Evolutionary conservation across 441 rosid genomes (phyloP).

Genomic region (Populus tomentosa): DNA sequence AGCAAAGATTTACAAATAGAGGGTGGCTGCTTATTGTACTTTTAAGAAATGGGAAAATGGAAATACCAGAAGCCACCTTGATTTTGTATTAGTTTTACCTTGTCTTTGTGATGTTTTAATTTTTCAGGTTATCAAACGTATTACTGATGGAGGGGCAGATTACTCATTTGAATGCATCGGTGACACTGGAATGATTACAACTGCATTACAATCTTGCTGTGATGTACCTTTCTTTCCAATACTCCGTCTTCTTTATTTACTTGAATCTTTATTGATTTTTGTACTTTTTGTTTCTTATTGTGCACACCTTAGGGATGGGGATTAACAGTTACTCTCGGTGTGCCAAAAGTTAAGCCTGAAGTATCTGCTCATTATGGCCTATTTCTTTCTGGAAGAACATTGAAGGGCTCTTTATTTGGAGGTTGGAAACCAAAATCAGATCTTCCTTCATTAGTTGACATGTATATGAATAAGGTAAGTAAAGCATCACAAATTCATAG

Average conservation of each 20-base stretch:
- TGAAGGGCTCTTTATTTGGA: slow-evolving; percentile 81
- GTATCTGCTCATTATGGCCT: slow-evolving; percentile 74
- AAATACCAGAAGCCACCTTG: neutral
- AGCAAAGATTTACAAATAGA: neutral
- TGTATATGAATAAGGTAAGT: slow-evolving; percentile 70
- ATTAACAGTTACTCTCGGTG: slow-evolving; percentile 80
- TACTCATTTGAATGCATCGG: slow-evolving; percentile 88
- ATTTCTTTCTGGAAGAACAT: slow-evolving; percentile 64
- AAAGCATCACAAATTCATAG: neutral
- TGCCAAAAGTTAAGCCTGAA: slow-evolving; percentile 77
- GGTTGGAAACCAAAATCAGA: slow-evolving; percentile 93
- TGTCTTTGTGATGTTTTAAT: neutral
- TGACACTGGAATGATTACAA: slow-evolving; percentile 60
- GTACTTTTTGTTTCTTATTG: neutral
- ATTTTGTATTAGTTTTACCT: neutral
- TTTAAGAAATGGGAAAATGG: neutral
- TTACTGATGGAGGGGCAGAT: slow-evolving; percentile 86
- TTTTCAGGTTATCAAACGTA: slow-evolving; percentile 66
- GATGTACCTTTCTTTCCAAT: slow-evolving; percentile 43
- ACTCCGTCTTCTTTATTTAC: neutral
- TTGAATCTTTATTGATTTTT: slow-evolving; percentile 1
- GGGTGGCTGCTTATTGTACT: neutral
- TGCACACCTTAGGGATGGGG: slow-evolving; percentile 74
- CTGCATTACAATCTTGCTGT: slow-evolving; percentile 84
- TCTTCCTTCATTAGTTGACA: slow-evolving; percentile 70